A percentile compares a stretch with the other conserved stretches of the same genome.
Evolutionary conservation across 352 stramenopile genomes (phyloP).

Genomic region (Phytopythium delawarense): DNA sequence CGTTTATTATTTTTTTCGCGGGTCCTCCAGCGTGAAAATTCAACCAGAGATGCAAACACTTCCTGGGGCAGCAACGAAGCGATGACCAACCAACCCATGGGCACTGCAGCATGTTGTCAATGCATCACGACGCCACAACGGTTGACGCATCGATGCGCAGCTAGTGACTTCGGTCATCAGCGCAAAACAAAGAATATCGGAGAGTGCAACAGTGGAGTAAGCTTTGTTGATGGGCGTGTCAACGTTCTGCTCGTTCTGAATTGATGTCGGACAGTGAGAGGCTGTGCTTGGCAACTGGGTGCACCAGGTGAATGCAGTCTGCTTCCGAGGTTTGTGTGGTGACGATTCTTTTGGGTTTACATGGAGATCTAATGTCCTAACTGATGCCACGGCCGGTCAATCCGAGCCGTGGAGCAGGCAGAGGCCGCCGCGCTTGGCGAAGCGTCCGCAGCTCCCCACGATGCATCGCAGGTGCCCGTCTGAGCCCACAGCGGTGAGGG

Average conservation of each 20-base stretch:
- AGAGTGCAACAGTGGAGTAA: too few relatives aligned
- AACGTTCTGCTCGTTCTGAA: too few relatives aligned
- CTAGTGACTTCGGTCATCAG: too few relatives aligned
- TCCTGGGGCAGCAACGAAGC: background rate
- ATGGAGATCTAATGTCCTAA: background rate
- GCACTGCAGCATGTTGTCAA: too few relatives aligned
- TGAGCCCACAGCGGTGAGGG: background rate
- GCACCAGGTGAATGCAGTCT: background rate
- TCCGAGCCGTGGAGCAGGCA: conserved; percentile 16
- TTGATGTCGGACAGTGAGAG: background rate
- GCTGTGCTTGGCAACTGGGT: background rate
- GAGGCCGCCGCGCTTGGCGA: conserved; percentile 17
- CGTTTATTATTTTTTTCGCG: too few relatives aligned
- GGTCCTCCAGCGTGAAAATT: background rate
- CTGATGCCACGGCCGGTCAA: background rate
- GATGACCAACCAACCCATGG: too few relatives aligned
- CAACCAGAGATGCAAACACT: background rate
- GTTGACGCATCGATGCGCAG: too few relatives aligned
- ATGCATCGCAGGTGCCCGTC: conserved; percentile 9
- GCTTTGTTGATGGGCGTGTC: too few relatives aligned
- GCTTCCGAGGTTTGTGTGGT: background rate
- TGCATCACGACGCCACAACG: too few relatives aligned
- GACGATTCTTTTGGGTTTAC: background rate
- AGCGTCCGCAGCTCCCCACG: conserved; percentile 11
- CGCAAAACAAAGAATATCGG: too few relatives aligned